These are phyloP conservation scores for Endotrypanum monterogeii DNA, from an alignment of 208 protist genomes.

Conservation along the genomic window DNA sequence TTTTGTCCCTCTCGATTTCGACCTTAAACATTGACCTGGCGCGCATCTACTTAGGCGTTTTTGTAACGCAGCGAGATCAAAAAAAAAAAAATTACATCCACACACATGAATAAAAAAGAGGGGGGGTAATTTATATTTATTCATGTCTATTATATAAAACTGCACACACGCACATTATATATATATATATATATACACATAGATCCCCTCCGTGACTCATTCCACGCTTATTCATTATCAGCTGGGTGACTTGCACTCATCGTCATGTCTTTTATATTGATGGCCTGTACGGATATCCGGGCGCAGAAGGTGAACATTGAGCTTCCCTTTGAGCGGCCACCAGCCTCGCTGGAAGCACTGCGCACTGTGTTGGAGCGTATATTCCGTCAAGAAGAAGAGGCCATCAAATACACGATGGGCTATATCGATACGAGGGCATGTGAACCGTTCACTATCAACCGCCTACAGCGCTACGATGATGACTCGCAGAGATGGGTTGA, in stretches of 20 bases:
- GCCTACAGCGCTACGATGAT: conserved; percentile 73
- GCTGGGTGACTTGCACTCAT: background rate
- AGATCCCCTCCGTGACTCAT: background rate
- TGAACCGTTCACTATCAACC: conserved; percentile 76
- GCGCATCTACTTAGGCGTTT: too few species aligned
- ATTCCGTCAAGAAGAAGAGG: conserved; percentile 70
- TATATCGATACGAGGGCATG: conserved; percentile 48
- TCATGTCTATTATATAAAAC: too few species aligned
- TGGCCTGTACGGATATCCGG: conserved; percentile 76
- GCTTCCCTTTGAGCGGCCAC: conserved; percentile 62
- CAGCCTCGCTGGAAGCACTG: conserved; percentile 52
- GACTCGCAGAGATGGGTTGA: conserved; percentile 70
- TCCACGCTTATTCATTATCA: background rate
- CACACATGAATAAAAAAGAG: too few species aligned
- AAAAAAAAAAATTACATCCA: background rate
- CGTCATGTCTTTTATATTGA: conserved; percentile 49
- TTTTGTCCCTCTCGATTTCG: background rate
- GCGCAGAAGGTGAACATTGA: conserved; percentile 80
- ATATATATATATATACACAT: background rate
- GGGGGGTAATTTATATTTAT: too few species aligned
- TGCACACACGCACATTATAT: background rate
- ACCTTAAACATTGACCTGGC: too few species aligned
- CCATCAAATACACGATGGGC: conserved; percentile 42
- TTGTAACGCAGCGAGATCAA: too few species aligned
- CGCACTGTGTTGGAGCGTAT: conserved; percentile 51